Evolutionary conservation across 495 filamentous ascomycete species (phyloP), one percentile per base, ranked within the genome.

Genomic region (Recurvomyces mirabilis): DNA sequence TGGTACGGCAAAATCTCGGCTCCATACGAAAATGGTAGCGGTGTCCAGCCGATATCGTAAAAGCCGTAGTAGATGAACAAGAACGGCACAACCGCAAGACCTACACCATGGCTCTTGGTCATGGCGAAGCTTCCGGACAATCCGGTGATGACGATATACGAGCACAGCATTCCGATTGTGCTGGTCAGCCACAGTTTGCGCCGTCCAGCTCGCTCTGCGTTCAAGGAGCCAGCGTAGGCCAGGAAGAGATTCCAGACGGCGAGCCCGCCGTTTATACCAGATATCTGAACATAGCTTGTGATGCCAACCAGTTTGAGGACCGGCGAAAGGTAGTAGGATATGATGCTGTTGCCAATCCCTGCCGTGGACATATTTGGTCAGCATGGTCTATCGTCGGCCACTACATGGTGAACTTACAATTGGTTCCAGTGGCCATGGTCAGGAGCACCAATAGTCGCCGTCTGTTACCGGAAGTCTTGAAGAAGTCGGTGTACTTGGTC

Each of bases 1-100:
- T 72, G 69, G 63, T 78, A 84, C 0, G 77, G 77, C n/a, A 79
- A 61, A 23, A 82, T 73, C 62, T 82, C 79, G 21, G 79, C 54
- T 4, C 58, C 42, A 35, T 61, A 61, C 22, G 77, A 73, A 35
- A 80, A 71, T 25, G 81, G 63, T 42, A 82, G 61, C 31, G 75
- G 45, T 24, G 58, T 45, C 43, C 52, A 56, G 33, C 33, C 33
- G 17, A 36, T 36, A 15, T 36, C 33, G 33, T 36, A 36, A 18
- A 36, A 36, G 33, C 33, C 33, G 33, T 36, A 36, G 15, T 13
- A 36, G 33, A 36, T 36, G 33, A 13, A 36, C 17, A 36, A 15
- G 7, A 36, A 10, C 11, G 33, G 33, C 7, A 36, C 17, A 7
- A 18, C 17, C 7, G 33, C 33, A 7, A 36, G 33, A 9, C 33